Evolutionary conservation across 225 moss, liverwort and hornwort genomes (phyloP), one percentile per base, ranked within the genome.

Genomic region (Pseudoscleropodium purum): DNA sequence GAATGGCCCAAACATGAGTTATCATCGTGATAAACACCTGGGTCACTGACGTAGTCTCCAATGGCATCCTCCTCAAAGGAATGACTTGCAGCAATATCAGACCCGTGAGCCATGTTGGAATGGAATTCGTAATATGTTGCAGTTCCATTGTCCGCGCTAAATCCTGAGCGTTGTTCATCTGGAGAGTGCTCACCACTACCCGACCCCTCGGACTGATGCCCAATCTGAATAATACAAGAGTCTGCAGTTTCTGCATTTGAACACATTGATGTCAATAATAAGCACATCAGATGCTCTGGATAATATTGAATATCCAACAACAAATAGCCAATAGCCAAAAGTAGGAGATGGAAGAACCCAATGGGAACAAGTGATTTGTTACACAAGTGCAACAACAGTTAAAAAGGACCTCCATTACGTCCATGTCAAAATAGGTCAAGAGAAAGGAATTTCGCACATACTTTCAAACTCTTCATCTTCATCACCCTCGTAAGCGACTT

Each of bases 11-110:
- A 87, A 85, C 93, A 93, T 60, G 91, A 89, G 17, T 92, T 81
- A 57, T 93, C 95, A 47, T 92, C 88, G 47, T 85, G 78, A 86
- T 96, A 95, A 45, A 96, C 92, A 75, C 96, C 98, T 59, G 97
- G 96, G 66, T 98, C 98, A 92, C 98, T 97, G 64, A 92, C 94
- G 72, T 95, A 95, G 43, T 96, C 98, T 82, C 91, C 93, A 60
- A 91, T 87, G 26, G 89, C 78, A 79, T 94, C 96, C 83, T 94
- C 93, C 78, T 95, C 93, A 72, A 90, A 90, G 36, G 91, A 95
- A 83, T 89, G 92, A 84, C 90, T 85, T 33, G 90, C 90, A 61
- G 81, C 86, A 21, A 69, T 74, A 41, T 88, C 91, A 87, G 92
- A 93, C 65, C 87, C 93, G 47, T 73, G 92, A 54, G 92, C 93